Evolutionary conservation across 176 grass and related monocot genomes (phyloP).

Genomic region (Puya raimondii): DNA sequence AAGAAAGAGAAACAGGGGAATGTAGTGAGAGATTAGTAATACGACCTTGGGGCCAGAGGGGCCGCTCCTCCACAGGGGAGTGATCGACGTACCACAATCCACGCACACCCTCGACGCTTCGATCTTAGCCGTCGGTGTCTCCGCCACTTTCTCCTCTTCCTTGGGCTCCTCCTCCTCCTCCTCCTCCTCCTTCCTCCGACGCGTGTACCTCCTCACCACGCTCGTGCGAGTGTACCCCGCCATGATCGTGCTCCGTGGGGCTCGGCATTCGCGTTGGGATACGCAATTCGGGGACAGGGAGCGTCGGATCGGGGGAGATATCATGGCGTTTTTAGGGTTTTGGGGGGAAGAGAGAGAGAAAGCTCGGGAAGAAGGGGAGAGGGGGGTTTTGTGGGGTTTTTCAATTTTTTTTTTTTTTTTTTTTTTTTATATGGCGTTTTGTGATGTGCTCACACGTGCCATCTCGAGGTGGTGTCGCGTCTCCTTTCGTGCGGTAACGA

Average conservation of each 20-base stretch:
- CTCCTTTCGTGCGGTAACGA: neutral
- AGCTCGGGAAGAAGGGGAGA: neutral
- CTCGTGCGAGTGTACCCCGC: neutral
- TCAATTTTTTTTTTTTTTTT: neutral
- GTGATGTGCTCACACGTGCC: neutral
- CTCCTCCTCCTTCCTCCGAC: neutral
- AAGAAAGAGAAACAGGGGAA: conserved; percentile 2
- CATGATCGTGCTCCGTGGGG: too few relatives aligned
- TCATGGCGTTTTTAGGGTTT: neutral
- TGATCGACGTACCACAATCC: conserved; percentile 33
- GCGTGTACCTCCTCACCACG: neutral
- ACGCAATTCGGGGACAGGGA: neutral
- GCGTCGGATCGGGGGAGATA: neutral
- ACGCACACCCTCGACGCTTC: conserved; percentile 10
- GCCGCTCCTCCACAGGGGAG: conserved; percentile 35
- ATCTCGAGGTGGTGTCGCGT: neutral
- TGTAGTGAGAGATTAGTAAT: neutral
- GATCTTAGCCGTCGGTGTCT: neutral
- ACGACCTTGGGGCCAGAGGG: conserved; percentile 36
- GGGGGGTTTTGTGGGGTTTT: neutral
- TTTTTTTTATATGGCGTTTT: too few relatives aligned
- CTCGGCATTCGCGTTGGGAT: neutral
- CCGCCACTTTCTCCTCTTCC: conserved; percentile 5
- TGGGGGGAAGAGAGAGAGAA: neutral
- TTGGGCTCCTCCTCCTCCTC: neutral